A percentile compares a stretch with the other conserved stretches of the same genome.
Conservation (phyloP, 306 rosid genomes). For the Cyclanthera cordifolia region DNA sequence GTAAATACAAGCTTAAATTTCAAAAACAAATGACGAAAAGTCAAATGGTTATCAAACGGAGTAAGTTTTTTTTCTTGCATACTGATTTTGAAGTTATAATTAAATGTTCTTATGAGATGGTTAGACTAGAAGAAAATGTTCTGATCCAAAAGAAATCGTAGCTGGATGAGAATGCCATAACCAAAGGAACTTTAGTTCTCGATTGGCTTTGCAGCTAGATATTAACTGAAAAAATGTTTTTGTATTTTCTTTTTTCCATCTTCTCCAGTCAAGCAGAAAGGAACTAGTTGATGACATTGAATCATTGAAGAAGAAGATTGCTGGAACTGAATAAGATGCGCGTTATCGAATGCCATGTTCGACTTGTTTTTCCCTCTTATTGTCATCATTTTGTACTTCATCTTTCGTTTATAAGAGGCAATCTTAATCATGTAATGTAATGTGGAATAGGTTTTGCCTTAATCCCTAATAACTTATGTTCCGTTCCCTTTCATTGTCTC, state of each 20-base stretch:
- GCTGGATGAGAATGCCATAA: not conserved
- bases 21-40: too few species aligned
- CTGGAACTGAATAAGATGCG: conserved; percentile 58
- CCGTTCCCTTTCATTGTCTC: conserved; percentile 16
- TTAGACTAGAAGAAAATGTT: not conserved
- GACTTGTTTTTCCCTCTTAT: conserved; percentile 22
- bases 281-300: conserved; percentile 60
- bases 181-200: not conserved
- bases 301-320: conserved; percentile 75
- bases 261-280: conserved; percentile 61
- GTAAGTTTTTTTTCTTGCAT: too few species aligned
- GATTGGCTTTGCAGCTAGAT: not conserved
- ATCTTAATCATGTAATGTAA: conserved; percentile 8
- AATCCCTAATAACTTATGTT: conserved; percentile 27
- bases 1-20: too few species aligned
- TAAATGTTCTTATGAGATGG: not conserved
- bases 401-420: too few species aligned
- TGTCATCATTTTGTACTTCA: conserved; percentile 26
- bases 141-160: not conserved
- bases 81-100: not conserved
- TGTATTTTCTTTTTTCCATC: not conserved
- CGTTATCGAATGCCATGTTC: not conserved
- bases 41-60: too few species aligned
- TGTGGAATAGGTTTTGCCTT: conserved; percentile 41
- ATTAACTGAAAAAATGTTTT: not conserved